Evolutionary conservation across 176 grass and related monocot genomes (phyloP).

Genomic region (Chrysopogon serrulatus): DNA sequence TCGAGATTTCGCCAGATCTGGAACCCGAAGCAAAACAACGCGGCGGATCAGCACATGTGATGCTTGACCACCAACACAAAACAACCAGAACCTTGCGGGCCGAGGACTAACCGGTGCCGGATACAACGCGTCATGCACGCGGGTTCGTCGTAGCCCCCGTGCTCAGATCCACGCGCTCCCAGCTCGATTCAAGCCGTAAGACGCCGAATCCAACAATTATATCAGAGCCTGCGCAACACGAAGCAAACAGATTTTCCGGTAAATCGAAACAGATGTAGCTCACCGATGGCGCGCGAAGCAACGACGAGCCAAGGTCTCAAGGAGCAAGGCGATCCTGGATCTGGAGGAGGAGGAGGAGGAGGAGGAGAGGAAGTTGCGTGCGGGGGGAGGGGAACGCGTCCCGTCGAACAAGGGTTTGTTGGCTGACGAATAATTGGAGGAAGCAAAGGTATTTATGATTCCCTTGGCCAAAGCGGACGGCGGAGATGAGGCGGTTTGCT

Average conservation of each 20-base stretch:
- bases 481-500: background rate
- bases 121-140: background rate
- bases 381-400: background rate
- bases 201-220: background rate
- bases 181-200: background rate
- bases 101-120: background rate
- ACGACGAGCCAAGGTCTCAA: background rate
- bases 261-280: background rate
- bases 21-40: background rate
- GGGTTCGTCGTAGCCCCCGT: background rate
- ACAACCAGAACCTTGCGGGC: accelerated
- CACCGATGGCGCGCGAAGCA: background rate
- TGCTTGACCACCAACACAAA: background rate
- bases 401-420: background rate
- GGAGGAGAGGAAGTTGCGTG: background rate
- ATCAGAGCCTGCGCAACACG: background rate
- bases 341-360: background rate
- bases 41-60: background rate
- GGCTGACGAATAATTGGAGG: background rate
- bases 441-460: constrained; percentile 34
- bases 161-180: background rate
- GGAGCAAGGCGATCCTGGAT: background rate
- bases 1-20: background rate
- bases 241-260: background rate
- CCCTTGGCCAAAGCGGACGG: background rate